Evolutionary conservation across 1,139 yeast species (phyloP), one percentile per base, ranked within the genome.

Genomic region (Diutina mesorugosa): DNA sequence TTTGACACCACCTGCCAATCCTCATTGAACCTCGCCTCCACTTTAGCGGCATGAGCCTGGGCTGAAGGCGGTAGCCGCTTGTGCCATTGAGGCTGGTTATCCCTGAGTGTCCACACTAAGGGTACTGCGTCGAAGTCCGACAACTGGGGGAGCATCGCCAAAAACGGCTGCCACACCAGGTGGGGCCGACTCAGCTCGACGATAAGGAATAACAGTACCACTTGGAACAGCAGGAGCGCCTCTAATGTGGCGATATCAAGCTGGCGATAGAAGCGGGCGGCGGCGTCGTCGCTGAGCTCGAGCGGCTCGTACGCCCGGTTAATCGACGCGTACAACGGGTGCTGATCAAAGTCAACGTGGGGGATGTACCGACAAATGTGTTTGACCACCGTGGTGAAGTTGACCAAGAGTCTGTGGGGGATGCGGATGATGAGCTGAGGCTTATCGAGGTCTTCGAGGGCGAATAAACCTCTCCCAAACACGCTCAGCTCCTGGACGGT

Each of bases 91-190:
- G 18, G 61, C 0, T 64, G 59, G 7, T 70, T 66, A 55, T 65
- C 60, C 1, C 63, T 56, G 1, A 65, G 60, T 1, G 67, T 66
- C 46, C 67, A 56, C 21, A 73, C 72, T 56, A 82, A 69, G 2
- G 87, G 89, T 12, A 77, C 72, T 4, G 72, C 61, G 0, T 61
- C 60, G 57, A 85, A 76, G 57, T 85, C 89, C 0, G 69, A 64
- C 8, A 72, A 59, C 0, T 67, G 64, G 0, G 93, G 91, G 55
- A 85, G 72, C 64, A 81, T 77, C 50, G 78, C 73, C 41, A 85
- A 67, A 61, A 85, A 85, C 0, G 89, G 90, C 55, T 68, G 64
- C 91, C 91, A 86, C 64, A 76, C 84, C 1, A 89, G 83, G 3
- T 60, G 56, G 0, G 60, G 61, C 52, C 83, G 63, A 29, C 65